These are phyloP conservation scores for Zygoascus sp. DNA, from an alignment of 1,139 yeast genomes.

Conservation along the genomic window DNA sequence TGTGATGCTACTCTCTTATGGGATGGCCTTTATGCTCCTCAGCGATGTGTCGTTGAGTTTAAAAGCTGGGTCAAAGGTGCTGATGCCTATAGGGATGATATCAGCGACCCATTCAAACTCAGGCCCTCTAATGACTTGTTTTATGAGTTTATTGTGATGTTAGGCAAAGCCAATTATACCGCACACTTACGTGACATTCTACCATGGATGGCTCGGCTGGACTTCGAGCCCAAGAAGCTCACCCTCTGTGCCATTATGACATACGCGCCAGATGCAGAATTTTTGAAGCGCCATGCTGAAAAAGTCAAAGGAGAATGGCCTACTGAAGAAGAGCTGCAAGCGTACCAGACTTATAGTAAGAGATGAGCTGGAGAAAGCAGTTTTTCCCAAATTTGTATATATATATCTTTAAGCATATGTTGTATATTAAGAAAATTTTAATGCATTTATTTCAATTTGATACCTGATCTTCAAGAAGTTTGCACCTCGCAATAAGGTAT, in stretches of 20 bases:
- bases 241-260: conserved; percentile 31
- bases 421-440: background rate
- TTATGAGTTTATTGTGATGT: conserved; percentile 48
- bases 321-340: conserved; percentile 25
- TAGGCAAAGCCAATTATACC: conserved; percentile 45
- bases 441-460: background rate
- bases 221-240: conserved; percentile 42
- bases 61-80: conserved; percentile 37
- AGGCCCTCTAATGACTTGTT: conserved; percentile 49
- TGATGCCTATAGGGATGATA: conserved; percentile 29
- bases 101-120: conserved; percentile 33
- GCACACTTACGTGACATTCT: conserved; percentile 51
- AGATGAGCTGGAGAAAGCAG: too few species aligned
- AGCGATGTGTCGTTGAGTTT: conserved; percentile 58
- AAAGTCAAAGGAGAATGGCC: conserved; percentile 32
- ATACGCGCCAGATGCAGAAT: conserved; percentile 32
- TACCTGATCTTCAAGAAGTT: background rate
- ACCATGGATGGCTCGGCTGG: conserved; percentile 55
- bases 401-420: background rate
- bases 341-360: conserved; percentile 6
- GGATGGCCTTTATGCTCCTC: conserved; percentile 54
- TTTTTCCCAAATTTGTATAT: too few species aligned
- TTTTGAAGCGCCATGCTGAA: conserved; percentile 28
- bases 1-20: conserved; percentile 34
- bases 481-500: conserved; percentile 28